Base-by-base conservation (phyloP, 495 filamentous ascomycete genomes). In the Podospora australis region DNA sequence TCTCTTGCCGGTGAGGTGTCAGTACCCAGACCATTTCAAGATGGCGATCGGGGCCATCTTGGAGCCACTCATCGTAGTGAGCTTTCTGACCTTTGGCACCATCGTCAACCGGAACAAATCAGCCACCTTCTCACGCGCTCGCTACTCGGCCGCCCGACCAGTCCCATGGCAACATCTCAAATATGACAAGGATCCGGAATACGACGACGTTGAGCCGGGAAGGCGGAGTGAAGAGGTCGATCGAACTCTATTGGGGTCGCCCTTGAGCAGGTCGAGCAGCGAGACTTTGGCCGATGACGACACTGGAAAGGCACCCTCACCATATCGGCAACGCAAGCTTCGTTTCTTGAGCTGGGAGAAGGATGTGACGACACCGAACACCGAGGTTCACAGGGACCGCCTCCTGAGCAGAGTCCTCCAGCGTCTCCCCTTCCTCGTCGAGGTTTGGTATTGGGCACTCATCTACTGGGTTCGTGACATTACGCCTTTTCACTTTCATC, bases 381-480 rank as follows among this genome's bases (percentile, higher is more conserved):
- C 56, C 9, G 62, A 59, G 35, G 20, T 62, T 13, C 50, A 57
- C 42, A 50, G 42, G 20, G 54, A 64, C 39, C 58, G 59, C 11
- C 42, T 64, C 22, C 60, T 64, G 43, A 66, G 63, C 48, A 67
- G 80, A 2, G 48, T 88, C 19, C 70, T 91, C 6, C 68, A 74
- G 28, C 81, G 78, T 51, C 78, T 86, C 44, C 87, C 87, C 9
- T 91, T 91, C 55, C 60, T 90, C 22, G 78, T 83, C 19, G 87
- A 91, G 63, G 83, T 82, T 56, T 89, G 83, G 73, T 90, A 91
- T 55, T 90, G 87, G 87, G 80, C 79, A 36, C 63, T 80, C 24
- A 85, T 81, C 39, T 84, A 83, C 58, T 75, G 75, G 53, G 79
- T n/a, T n/a, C n/a, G n/a, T n/a, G n/a, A n/a, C n/a, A n/a, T n/a